phyloP scores from a whole-genome alignment of 2,329 filamentous ascomycete genomes.

The Lachnellula hyalina region DNA sequence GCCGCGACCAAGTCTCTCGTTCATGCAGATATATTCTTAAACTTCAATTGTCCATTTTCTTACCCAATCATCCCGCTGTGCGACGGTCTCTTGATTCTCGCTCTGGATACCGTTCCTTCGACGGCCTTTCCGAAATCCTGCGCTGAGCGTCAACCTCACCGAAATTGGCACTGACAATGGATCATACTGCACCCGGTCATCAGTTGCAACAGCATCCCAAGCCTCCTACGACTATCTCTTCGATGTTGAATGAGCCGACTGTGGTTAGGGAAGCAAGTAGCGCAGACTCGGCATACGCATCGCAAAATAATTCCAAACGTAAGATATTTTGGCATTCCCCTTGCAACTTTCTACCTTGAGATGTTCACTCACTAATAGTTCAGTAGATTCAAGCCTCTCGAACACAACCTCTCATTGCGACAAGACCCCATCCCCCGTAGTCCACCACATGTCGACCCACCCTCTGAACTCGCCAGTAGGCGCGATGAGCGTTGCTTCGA shows the following conservation, averaged over 20 bases:
- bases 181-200: slow-evolving; percentile 2
- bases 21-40: not conserved
- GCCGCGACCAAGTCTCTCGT: not conserved
- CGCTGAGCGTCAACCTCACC: slow-evolving; percentile 1
- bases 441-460: slow-evolving; percentile 38
- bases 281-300: slow-evolving; percentile 13
- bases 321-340: slow-evolving; percentile 2
- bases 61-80: not conserved
- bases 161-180: slow-evolving; percentile 2
- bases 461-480: slow-evolving; percentile 51
- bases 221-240: slow-evolving; percentile 10
- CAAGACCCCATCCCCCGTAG: slow-evolving; percentile 58
- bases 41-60: not conserved
- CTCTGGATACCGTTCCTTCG: not conserved
- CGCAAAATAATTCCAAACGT: slow-evolving; percentile 17
- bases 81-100: not conserved
- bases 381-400: slow-evolving; percentile 36
- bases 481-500: slow-evolving; percentile 62
- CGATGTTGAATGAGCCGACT: slow-evolving; percentile 12
- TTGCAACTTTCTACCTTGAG: not conserved
- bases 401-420: slow-evolving; percentile 42
- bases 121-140: slow-evolving; percentile 4
- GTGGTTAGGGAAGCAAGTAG: slow-evolving; percentile 6
- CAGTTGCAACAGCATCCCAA: slow-evolving; percentile 10
- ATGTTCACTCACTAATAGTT: slow-evolving; percentile 4